These are phyloP conservation scores for Ceriops zippeliana DNA, from an alignment of 345 rosid genomes.

Conservation along the genomic window DNA sequence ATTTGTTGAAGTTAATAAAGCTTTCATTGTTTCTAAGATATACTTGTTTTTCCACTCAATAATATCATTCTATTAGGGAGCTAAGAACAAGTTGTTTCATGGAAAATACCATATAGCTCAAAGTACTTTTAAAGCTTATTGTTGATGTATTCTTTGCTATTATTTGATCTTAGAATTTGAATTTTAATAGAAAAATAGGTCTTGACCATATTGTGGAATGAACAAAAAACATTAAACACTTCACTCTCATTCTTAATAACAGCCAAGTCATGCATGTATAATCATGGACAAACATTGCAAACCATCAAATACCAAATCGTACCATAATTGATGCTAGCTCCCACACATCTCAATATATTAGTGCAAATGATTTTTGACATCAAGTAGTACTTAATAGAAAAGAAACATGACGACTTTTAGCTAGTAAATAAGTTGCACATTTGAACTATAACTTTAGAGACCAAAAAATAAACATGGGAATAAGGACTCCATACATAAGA, in stretches of 20 bases:
- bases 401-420: background rate
- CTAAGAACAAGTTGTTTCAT: background rate
- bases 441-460: too few relatives aligned
- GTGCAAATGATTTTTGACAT: background rate
- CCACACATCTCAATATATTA: background rate
- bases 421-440: background rate
- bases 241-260: too few relatives aligned
- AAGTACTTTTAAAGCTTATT: too few relatives aligned
- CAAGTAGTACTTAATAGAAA: too few relatives aligned
- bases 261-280: too few relatives aligned
- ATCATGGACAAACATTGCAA: background rate
- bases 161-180: background rate
- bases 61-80: background rate
- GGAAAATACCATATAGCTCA: background rate
- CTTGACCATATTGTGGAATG: background rate
- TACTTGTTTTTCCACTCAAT: background rate
- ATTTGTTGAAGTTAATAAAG: too few relatives aligned
- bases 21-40: too few relatives aligned
- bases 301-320: background rate
- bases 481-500: too few relatives aligned
- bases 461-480: background rate
- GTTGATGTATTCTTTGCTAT: too few relatives aligned
- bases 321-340: background rate
- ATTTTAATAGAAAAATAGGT: background rate
- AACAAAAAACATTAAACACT: too few relatives aligned